A percentile compares a stretch with the other conserved stretches of the same genome.
Evolutionary conservation across 1,284 basidiomycete genomes (phyloP).

Genomic region (Tilletia indica): DNA sequence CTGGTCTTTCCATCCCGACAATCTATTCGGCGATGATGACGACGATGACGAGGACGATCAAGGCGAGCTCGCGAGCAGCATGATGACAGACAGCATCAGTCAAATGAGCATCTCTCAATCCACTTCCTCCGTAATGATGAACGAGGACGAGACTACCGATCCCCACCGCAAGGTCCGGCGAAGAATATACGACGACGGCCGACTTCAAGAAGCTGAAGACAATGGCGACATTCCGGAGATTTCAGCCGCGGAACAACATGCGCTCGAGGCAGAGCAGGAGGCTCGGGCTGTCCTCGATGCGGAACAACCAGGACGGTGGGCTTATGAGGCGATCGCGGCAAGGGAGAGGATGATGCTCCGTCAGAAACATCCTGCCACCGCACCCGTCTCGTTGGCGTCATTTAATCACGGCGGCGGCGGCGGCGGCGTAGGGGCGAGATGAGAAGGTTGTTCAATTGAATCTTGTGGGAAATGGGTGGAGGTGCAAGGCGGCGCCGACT

Average conservation of each 20-base stretch:
- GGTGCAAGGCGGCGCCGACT: too few species aligned
- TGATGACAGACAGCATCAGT: too few species aligned
- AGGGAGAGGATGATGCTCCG: not conserved
- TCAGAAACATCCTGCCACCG: too few species aligned
- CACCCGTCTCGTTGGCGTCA: too few species aligned
- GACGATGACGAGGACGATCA: not conserved
- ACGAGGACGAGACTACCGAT: not conserved
- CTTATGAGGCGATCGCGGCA: not conserved
- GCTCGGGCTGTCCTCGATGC: not conserved
- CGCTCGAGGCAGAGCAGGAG: conserved; percentile 12
- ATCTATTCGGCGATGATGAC: conserved; percentile 1
- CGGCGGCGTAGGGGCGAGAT: too few species aligned
- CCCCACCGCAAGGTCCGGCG: not conserved
- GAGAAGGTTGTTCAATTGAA: too few species aligned
- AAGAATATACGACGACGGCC: not conserved
- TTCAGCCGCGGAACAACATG: not conserved
- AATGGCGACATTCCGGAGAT: not conserved
- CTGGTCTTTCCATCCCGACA: not conserved
- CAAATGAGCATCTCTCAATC: not conserved
- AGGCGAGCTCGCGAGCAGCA: not conserved
- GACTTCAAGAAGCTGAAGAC: not conserved
- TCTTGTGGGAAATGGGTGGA: too few species aligned
- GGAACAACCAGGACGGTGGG: conserved; percentile 1
- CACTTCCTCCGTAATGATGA: not conserved
- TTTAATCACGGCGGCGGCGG: too few species aligned